These are phyloP conservation scores for Trichomonascus vanleenenianus DNA, from an alignment of 805 yeast species.

Conservation along the genomic window DNA sequence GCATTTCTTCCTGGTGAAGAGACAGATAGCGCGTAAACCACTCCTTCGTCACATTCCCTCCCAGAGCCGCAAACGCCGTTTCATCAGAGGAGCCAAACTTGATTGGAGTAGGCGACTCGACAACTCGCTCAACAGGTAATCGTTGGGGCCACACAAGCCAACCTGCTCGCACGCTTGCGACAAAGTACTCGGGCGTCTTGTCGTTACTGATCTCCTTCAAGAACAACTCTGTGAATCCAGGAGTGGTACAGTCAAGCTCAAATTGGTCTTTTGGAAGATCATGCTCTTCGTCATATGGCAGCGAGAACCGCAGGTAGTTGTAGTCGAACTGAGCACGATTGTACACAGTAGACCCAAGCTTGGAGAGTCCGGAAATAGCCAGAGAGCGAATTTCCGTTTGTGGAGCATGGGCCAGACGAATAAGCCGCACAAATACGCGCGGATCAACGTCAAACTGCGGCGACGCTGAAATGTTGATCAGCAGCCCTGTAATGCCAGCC, in stretches of 20 bases:
- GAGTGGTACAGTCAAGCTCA: constrained; percentile 36
- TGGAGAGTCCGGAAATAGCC: constrained; percentile 52
- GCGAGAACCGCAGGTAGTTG: constrained; percentile 31
- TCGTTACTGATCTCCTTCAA: constrained; percentile 44
- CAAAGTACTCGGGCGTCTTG: constrained; percentile 49
- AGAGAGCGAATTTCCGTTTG: constrained; percentile 62
- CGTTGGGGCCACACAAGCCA: constrained; percentile 70
- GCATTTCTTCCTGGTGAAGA: constrained; percentile 51
- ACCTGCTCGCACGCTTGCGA: constrained; percentile 49
- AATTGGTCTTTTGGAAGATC: no score
- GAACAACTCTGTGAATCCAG: constrained; percentile 37
- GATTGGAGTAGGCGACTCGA: constrained; percentile 12
- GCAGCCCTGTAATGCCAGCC: constrained; percentile 13
- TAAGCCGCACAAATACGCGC: constrained; percentile 10
- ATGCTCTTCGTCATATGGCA: constrained; percentile 32
- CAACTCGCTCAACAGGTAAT: constrained; percentile 29
- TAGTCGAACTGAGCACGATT: constrained; percentile 41
- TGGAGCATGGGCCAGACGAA: constrained; percentile 25
- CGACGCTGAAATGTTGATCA: constrained; percentile 17
- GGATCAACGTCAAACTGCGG: constrained; percentile 18
- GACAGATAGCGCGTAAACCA: constrained; percentile 51
- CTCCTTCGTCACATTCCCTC: constrained; percentile 39
- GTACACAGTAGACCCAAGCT: constrained; percentile 41
- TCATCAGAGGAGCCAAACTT: constrained; percentile 38
- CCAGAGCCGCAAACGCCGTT: constrained; percentile 35